phyloP scores from a whole-genome alignment of 2,329 filamentous ascomycete genomes.

The Chaetothyriales sp. region DNA sequence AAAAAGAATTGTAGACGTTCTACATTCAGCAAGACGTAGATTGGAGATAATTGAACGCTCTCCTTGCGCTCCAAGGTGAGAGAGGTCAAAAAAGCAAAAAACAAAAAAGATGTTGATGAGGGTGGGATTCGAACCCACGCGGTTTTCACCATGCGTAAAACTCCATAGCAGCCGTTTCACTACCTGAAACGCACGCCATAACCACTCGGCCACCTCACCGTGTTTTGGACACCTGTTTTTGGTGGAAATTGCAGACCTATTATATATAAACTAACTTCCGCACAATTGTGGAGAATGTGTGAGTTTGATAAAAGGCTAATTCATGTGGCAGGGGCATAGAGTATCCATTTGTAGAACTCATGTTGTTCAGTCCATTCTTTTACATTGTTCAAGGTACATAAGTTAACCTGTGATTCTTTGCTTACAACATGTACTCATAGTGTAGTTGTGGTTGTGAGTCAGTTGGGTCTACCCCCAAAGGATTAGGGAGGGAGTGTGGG shows the following conservation, averaged over 20 bases:
- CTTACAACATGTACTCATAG: no score
- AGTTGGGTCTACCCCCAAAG: no score
- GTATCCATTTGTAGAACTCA: no score
- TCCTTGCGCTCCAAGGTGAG: neutral
- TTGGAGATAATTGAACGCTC: no score
- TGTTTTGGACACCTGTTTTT: neutral
- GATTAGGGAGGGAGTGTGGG: neutral
- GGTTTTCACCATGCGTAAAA: slow-evolving; percentile 2
- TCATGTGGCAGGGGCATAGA: no score
- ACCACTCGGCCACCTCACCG: slow-evolving; percentile 2
- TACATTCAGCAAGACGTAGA: no score
- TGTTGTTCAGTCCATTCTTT: no score
- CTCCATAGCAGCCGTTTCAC: neutral
- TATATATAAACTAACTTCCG: neutral
- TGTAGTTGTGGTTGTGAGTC: no score
- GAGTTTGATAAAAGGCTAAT: no score
- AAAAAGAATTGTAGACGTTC: neutral
- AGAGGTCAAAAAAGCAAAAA: neutral
- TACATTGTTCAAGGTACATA: no score
- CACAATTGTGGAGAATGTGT: no score
- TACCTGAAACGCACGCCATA: slow-evolving; percentile 4
- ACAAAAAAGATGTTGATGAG: slow-evolving; percentile 1
- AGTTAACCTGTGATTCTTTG: no score
- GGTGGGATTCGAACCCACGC: slow-evolving; percentile 6
- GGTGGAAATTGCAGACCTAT: neutral